Conservation (phyloP, 352 stramenopile species). For the Pythium insidiosum region DNA sequence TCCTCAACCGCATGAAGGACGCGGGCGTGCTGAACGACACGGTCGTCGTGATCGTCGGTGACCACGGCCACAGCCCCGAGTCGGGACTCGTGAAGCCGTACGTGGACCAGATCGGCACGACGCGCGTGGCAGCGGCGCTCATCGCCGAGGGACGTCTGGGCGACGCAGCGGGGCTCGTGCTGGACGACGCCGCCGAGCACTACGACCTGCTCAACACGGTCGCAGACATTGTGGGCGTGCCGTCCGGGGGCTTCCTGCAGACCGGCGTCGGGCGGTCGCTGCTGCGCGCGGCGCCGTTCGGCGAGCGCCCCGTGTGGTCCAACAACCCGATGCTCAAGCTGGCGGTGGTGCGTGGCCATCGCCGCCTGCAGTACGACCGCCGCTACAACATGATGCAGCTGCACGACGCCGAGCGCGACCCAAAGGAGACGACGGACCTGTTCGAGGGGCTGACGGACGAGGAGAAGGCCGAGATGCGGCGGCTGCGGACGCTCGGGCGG, state of each 20-base stretch:
- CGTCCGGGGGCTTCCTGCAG: slow-evolving; percentile 9
- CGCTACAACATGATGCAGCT: slow-evolving; percentile 19
- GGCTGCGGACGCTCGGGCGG: slow-evolving; percentile 17
- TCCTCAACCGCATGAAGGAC: slow-evolving; percentile 30
- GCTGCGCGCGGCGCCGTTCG: slow-evolving; percentile 20
- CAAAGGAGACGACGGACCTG: slow-evolving; percentile 22
- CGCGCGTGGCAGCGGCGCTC: slow-evolving; percentile 12
- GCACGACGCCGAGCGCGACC: slow-evolving; percentile 22
- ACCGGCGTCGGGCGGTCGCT: slow-evolving; percentile 20
- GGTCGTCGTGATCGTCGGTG: slow-evolving; percentile 35
- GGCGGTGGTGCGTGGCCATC: slow-evolving; percentile 19
- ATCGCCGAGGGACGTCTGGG: slow-evolving; percentile 13
- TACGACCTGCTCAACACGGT: slow-evolving; percentile 18
- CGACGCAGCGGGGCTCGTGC: slow-evolving; percentile 2
- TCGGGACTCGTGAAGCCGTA: slow-evolving; percentile 18
- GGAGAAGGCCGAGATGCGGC: slow-evolving; percentile 16
- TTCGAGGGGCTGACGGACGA: slow-evolving; percentile 11
- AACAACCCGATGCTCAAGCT: slow-evolving; percentile 38
- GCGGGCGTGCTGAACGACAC: slow-evolving; percentile 36
- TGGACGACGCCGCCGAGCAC: slow-evolving; percentile 11
- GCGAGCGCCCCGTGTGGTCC: slow-evolving; percentile 24
- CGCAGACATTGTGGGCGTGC: slow-evolving; percentile 15
- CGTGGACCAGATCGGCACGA: slow-evolving; percentile 23
- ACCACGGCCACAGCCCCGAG: slow-evolving; percentile 37
- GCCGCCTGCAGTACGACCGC: slow-evolving; percentile 27